Percentiles rank a stretch among this genome's conserved stretches.
These are phyloP conservation scores for Hypsizygus ulmarius DNA, from an alignment of 1,284 basidiomycete species.

Conservation along the genomic window DNA sequence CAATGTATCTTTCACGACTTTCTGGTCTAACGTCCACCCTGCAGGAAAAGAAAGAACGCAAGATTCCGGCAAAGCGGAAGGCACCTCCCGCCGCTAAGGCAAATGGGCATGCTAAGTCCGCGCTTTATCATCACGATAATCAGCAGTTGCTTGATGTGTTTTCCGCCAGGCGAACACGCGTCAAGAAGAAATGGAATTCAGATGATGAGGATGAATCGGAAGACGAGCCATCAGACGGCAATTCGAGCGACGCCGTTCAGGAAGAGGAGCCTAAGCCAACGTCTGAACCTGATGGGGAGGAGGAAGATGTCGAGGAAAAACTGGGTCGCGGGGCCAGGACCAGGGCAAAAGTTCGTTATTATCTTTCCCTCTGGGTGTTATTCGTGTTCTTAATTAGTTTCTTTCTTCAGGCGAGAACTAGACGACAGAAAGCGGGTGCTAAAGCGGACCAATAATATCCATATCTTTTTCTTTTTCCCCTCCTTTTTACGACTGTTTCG, in stretches of 20 bases:
- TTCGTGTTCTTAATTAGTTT: neutral
- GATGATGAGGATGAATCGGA: constrained; percentile 32
- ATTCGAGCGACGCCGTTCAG: constrained; percentile 27
- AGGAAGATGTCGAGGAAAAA: constrained; percentile 28
- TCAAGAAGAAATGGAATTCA: constrained; percentile 29
- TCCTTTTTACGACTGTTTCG: constrained; percentile 1
- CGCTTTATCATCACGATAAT: neutral
- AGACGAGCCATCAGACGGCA: constrained; percentile 26
- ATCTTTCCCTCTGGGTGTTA: neutral
- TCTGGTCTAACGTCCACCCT: neutral
- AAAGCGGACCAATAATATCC: constrained; percentile 6
- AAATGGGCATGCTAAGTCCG: constrained; percentile 42
- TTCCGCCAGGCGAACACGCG: constrained; percentile 30
- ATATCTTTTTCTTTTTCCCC: neutral
- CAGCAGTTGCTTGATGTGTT: neutral
- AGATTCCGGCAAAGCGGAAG: constrained; percentile 39
- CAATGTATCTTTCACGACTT: neutral
- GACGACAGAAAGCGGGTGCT: constrained; percentile 6
- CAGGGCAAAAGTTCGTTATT: constrained; percentile 32
- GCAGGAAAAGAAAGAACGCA: constrained; percentile 42
- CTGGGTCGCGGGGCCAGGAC: constrained; percentile 36
- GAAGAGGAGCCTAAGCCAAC: constrained; percentile 10
- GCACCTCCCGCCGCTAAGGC: constrained; percentile 31
- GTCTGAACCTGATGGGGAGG: constrained; percentile 17
- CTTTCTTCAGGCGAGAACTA: constrained; percentile 10